Base-by-base conservation (phyloP, 2,329 filamentous ascomycete genomes). In the Zelopaecilomyces penicillatus region DNA sequence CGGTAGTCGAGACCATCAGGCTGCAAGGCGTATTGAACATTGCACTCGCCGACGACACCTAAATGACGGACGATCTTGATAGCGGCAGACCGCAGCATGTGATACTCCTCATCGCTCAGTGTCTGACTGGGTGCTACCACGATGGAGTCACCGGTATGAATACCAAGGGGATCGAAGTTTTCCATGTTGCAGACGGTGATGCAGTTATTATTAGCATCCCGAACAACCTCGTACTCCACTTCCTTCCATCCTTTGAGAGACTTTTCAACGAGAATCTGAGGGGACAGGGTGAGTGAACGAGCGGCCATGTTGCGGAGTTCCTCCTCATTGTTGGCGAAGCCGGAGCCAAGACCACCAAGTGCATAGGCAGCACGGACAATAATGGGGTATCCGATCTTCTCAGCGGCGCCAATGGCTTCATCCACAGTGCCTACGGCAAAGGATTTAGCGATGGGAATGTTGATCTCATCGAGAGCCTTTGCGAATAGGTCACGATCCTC, bases 211-310 rank as follows among this genome's bases (percentile, higher is more conserved):
- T 87, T 83, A 43, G 88, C 91, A 66, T 98, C 93, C 57, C 93
- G 87, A 51, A 97, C 93, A 46, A 97, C 93, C 69, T 97, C 93
- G 62, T 97, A 98, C 68, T 98, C 93, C 41, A 96, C 85, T 69
- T 98, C 93, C 71, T 98, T 98, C 93, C 93, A 98, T 66, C 93
- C 93, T 76, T 96, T 97, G 56, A 98, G 81, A 42, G 89, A 95
- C 71, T 97, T 97, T 75, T 98, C 93, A 47, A 98, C 90, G 63
- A 98, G 70, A 59, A 98, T 96, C 68, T 98, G 93, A 41, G 93
- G 91, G 3, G 91, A 91, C 32, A 97, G 79, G 37, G 90, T 95
- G 47, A 98, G 77, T 39, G 91, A 97, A 53, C 88, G 83, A 50
- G 93, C 90, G 53, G 90, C 85, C 76, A 98, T 78, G 68, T 97